These are phyloP conservation scores for Uncinocarpus reesii DNA, from an alignment of 2,329 filamentous ascomycete genomes.

Conservation along the genomic window DNA sequence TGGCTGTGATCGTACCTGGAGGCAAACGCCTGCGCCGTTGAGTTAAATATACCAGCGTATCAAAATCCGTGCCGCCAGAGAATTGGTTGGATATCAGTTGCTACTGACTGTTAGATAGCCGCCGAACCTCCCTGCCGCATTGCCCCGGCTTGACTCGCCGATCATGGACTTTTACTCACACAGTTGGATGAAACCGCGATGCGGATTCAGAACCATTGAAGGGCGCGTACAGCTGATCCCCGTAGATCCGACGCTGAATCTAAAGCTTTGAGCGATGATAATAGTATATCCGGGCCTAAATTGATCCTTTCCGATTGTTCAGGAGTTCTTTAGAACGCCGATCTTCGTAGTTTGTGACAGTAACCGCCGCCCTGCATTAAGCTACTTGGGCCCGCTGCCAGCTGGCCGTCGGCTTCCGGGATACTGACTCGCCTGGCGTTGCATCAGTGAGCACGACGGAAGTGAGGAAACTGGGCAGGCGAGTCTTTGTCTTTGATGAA, in stretches of 20 bases:
- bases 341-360: not conserved
- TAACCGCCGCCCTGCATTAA: not conserved
- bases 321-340: not conserved
- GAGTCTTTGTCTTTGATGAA: no score
- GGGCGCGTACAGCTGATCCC: not conserved
- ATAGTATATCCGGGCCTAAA: not conserved
- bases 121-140: not conserved
- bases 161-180: not conserved
- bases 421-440: not conserved
- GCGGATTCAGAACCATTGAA: not conserved
- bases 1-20: no score
- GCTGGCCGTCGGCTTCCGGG: not conserved
- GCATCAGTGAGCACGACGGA: no score
- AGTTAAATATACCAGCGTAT: no score
- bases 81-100: no score
- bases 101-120: not conserved
- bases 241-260: not conserved
- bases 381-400: not conserved
- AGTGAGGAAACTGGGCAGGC: no score
- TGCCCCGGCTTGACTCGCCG: not conserved
- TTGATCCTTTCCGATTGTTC: not conserved
- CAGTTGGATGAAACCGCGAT: not conserved
- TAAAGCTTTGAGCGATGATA: not conserved
- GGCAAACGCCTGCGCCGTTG: no score
- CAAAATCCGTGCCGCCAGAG: no score